Base-by-base conservation (phyloP, 495 filamentous ascomycete genomes). In the Margaritispora aquatica region DNA sequence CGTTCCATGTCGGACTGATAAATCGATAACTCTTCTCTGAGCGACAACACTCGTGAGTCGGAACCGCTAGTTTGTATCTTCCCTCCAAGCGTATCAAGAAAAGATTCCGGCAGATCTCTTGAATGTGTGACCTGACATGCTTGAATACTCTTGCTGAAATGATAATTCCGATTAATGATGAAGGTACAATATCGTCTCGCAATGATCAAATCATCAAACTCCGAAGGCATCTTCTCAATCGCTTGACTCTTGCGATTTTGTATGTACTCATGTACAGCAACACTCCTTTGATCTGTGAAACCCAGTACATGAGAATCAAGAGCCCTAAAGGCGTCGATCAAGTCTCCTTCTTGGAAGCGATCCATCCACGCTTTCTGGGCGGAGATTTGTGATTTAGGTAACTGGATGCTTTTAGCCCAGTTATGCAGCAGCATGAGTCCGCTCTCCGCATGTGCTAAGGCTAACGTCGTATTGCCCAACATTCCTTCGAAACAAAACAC, bases 141-240 rank as follows among this genome's bases (percentile, higher is more conserved):
- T 5, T 23, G 19, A 36, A 19, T 36, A 26, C 41, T 23, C 24
- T 54, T 59, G 24, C 29, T 38, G 22, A 61, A 58, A 22, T 65
- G 63, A 34, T 55, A 61, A 56, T 58, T 62, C 22, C 63, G 15
- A n/a, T 31, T 54, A 23, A 65, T 49, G 17, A 65, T 61, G 13
- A 63, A n/a, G 20, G 26, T 17, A 54, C 58, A 58, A 31, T 44
- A 65, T 11, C 8, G 29, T 17, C 27, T 34, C n/a, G 63, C 58
- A 31, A 27, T 26, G 1, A 41, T 17, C 10, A 61, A 27, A n/a
- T 15, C 34, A 1, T 20, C 13, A 23, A 65, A 57, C 22, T 49
- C 38, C 8, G 2, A 19, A 11, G 58, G 63, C 63, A 65, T 61
- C 13, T 0, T 54, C 19, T 26, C 1, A n/a, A 65, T 38, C 3